A percentile compares a stretch with the other conserved stretches of the same genome.
phyloP scores from a whole-genome alignment of 2,329 filamentous ascomycete species.

The Penicillium aurantiogriseum region DNA sequence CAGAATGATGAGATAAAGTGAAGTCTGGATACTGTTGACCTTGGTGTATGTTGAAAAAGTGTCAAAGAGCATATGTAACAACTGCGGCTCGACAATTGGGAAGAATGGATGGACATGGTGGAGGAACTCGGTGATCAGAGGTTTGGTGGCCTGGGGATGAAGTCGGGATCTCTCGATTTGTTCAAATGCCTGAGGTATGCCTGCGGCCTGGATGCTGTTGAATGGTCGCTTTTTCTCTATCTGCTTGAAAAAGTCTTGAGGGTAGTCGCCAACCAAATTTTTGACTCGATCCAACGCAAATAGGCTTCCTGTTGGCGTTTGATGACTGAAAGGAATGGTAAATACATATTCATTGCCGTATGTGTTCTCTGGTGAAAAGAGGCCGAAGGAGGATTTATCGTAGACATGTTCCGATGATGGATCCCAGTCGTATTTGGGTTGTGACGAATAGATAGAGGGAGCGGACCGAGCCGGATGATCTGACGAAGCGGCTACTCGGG shows the following conservation, averaged over 20 bases:
- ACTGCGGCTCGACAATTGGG: slow-evolving; percentile 12
- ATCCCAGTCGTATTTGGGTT: slow-evolving; percentile 5
- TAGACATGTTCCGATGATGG: slow-evolving; percentile 1
- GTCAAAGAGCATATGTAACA: slow-evolving; percentile 8
- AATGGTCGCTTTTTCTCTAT: slow-evolving; percentile 15
- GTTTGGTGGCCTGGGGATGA: slow-evolving; percentile 6
- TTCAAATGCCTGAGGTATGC: not conserved
- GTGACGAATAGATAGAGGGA: not conserved
- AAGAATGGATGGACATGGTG: slow-evolving; percentile 16
- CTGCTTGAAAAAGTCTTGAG: slow-evolving; percentile 18
- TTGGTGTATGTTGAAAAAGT: slow-evolving; percentile 11
- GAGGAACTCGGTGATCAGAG: slow-evolving; percentile 13
- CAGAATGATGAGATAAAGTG: slow-evolving; percentile 16
- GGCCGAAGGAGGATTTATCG: not conserved
- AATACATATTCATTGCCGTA: slow-evolving; percentile 8
- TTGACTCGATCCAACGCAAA: slow-evolving; percentile 15
- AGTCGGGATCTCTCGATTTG: slow-evolving; percentile 1
- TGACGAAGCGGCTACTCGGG: slow-evolving; percentile 3
- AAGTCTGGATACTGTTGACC: slow-evolving; percentile 7
- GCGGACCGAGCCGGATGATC: not conserved
- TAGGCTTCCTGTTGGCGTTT: slow-evolving; percentile 17
- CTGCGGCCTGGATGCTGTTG: not conserved
- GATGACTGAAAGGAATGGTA: slow-evolving; percentile 13
- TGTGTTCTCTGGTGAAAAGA: slow-evolving; percentile 1
- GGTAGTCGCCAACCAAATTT: slow-evolving; percentile 16